These are phyloP conservation scores for Cytospora schulzeri DNA, from an alignment of 2,329 filamentous ascomycete species.

Conservation along the genomic window DNA sequence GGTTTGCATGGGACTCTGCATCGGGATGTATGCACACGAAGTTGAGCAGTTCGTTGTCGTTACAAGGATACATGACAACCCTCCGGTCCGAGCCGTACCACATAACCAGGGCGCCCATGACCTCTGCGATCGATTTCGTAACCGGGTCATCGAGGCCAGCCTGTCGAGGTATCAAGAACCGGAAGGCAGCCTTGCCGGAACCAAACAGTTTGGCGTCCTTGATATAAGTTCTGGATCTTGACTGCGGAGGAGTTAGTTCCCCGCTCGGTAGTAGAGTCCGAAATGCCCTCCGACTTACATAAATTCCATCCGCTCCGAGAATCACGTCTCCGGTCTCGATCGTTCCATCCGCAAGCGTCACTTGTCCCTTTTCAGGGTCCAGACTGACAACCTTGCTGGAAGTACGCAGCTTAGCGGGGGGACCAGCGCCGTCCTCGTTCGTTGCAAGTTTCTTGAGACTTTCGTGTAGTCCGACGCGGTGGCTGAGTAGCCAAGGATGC, in stretches of 20 bases:
- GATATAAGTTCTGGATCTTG: conserved; percentile 35
- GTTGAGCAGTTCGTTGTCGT: conserved; percentile 47
- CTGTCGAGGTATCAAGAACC: conserved; percentile 53
- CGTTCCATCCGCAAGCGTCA: conserved; percentile 48
- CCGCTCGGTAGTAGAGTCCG: too few species aligned
- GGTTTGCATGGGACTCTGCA: conserved; percentile 39
- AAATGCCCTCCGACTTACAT: conserved; percentile 30
- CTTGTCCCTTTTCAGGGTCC: conserved; percentile 40
- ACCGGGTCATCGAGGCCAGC: conserved; percentile 37
- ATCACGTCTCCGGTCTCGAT: conserved; percentile 49
- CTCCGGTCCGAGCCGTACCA: conserved; percentile 47
- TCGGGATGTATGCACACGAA: conserved; percentile 57
- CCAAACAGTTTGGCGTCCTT: conserved; percentile 40
- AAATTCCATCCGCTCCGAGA: conserved; percentile 57
- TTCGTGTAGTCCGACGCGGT: conserved; percentile 56
- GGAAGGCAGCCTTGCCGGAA: conserved; percentile 59
- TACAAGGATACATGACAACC: conserved; percentile 51
- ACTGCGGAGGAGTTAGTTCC: conserved; percentile 25
- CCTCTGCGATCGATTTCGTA: conserved; percentile 38
- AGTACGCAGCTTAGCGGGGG: conserved; percentile 41
- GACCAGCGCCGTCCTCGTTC: conserved; percentile 38
- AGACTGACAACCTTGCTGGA: conserved; percentile 47
- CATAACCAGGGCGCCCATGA: conserved; percentile 38
- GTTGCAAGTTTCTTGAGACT: conserved; percentile 50
- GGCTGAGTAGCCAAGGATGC: conserved; percentile 53